These are phyloP conservation scores for Trichoderma aggressivum DNA, from an alignment of 2,329 filamentous ascomycete genomes.

Conservation along the genomic window DNA sequence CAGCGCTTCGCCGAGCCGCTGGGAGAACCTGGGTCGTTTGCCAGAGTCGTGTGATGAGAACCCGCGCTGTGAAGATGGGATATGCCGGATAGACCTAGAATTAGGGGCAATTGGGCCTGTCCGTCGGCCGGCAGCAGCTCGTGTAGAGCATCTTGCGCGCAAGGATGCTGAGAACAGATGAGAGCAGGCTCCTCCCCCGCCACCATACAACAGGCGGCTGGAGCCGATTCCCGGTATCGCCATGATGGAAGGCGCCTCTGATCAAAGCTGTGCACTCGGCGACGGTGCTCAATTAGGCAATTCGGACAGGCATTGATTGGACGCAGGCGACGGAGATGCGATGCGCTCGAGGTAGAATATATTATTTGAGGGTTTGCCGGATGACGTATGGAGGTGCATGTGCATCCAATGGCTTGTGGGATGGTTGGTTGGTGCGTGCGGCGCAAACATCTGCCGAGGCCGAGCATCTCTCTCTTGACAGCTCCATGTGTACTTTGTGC, in stretches of 20 bases:
- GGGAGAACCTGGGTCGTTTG: conserved; percentile 49
- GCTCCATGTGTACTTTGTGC: neutral
- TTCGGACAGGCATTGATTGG: conserved; percentile 10
- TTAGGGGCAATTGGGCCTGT: conserved; percentile 12
- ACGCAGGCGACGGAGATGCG: neutral
- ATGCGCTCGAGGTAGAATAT: neutral
- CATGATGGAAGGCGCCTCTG: conserved; percentile 19
- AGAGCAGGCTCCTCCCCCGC: conserved; percentile 20
- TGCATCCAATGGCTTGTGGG: neutral
- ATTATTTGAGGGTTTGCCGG: neutral
- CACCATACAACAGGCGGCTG: conserved; percentile 30
- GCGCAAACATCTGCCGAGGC: conserved; percentile 17
- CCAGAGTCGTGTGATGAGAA: conserved; percentile 37
- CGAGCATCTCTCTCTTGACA: neutral
- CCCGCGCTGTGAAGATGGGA: conserved; percentile 28
- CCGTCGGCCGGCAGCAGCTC: conserved; percentile 21
- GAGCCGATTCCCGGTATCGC: conserved; percentile 35
- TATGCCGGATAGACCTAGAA: conserved; percentile 22
- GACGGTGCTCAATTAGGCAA: conserved; percentile 6
- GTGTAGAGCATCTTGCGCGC: conserved; percentile 30
- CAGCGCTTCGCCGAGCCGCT: conserved; percentile 48
- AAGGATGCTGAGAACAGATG: conserved; percentile 30
- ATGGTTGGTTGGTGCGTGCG: conserved; percentile 9
- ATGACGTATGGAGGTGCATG: conserved; percentile 12
- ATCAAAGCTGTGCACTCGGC: conserved; percentile 11